phyloP scores from a whole-genome alignment of 1,284 basidiomycete genomes.

The Cutaneotrichosporon curvatum region DNA sequence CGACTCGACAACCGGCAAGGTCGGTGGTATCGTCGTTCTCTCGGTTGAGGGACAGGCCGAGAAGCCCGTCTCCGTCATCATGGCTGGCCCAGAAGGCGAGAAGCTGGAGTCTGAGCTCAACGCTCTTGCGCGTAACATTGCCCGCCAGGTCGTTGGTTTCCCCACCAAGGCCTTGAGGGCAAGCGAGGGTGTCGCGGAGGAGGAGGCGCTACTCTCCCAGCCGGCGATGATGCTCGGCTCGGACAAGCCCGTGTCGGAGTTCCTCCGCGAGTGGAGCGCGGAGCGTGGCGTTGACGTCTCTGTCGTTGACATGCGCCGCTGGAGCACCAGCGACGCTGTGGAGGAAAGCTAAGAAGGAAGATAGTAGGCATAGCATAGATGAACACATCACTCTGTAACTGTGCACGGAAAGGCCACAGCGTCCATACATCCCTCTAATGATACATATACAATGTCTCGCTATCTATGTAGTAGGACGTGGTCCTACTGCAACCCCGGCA shows the following conservation, averaged over 20 bases:
- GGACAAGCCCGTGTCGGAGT: conserved; percentile 57
- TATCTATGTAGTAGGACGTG: no score
- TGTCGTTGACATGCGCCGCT: conserved; percentile 40
- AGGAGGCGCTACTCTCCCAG: conserved; percentile 65
- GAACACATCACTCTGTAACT: no score
- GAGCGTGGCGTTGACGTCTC: conserved; percentile 48
- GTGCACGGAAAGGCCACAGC: no score
- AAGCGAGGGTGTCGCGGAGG: conserved; percentile 40
- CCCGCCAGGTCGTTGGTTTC: conserved; percentile 80
- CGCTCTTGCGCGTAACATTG: conserved; percentile 66
- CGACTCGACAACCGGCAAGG: conserved; percentile 58
- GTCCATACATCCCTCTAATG: no score
- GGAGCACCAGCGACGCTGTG: conserved; percentile 34
- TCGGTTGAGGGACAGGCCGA: conserved; percentile 48
- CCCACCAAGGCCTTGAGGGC: conserved; percentile 59
- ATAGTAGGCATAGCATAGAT: neutral
- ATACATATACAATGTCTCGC: no score
- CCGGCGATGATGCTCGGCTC: conserved; percentile 65
- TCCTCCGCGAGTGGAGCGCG: conserved; percentile 61
- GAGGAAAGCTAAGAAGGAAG: neutral
- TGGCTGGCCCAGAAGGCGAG: conserved; percentile 39
- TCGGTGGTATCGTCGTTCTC: conserved; percentile 63
- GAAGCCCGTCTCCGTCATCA: conserved; percentile 34
- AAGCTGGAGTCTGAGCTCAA: conserved; percentile 53
- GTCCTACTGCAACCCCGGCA: conserved; percentile 6